Conservation (phyloP, 768 basidiomycete genomes). For the Leccinellum luteum region DNA sequence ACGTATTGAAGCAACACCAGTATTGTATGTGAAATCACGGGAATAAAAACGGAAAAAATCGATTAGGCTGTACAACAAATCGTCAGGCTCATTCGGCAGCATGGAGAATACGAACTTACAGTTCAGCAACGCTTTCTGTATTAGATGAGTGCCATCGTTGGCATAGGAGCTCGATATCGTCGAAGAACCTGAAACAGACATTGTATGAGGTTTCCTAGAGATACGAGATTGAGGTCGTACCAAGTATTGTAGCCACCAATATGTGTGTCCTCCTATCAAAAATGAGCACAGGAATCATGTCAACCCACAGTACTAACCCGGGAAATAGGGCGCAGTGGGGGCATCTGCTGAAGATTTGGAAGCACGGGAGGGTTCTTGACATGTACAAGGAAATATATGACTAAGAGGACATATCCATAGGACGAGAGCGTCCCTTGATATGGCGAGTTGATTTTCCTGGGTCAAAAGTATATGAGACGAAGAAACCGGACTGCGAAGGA, state of each 20-base stretch:
- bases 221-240: conserved; percentile 35
- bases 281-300: conserved; percentile 11
- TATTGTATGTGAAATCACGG: conserved; percentile 89
- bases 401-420: conserved; percentile 96
- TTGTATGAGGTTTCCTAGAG: conserved; percentile 10
- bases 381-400: conserved; percentile 96
- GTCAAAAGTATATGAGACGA: conserved; percentile 2
- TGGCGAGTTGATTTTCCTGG: conserved; percentile 96
- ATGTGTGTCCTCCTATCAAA: conserved; percentile 69
- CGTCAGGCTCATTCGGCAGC: conserved; percentile 3
- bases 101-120: conserved; percentile 49
- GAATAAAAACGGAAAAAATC: conserved; percentile 98
- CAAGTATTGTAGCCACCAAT: conserved; percentile 81
- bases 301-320: conserved; percentile 44
- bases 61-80: conserved; percentile 62
- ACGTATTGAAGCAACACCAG: conserved; percentile 87
- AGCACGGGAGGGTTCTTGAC: conserved; percentile 97
- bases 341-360: conserved; percentile 94
- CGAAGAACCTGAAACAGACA: conserved; percentile 73
- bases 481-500: not conserved
- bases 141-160: conserved; percentile 95
- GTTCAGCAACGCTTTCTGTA: conserved; percentile 86
- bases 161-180: conserved; percentile 90
- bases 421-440: conserved; percentile 96
- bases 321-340: conserved; percentile 83